phyloP scores from a whole-genome alignment of 352 stramenopile species.

The Phytophthora cryptogea region DNA sequence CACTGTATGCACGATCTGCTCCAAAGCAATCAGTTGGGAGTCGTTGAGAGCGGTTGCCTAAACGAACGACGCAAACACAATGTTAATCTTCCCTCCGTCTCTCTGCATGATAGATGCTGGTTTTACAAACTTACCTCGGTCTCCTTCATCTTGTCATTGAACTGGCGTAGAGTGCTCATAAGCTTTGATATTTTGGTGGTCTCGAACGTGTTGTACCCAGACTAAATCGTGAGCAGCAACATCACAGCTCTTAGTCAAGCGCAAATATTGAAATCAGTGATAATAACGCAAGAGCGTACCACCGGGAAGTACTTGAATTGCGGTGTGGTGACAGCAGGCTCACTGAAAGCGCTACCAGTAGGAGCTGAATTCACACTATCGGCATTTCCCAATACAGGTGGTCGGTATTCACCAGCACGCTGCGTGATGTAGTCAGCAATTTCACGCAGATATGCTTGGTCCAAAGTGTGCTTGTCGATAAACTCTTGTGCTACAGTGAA shows the following conservation, averaged over 20 bases:
- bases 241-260: conserved; percentile 15
- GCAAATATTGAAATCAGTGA: background rate
- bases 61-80: conserved; percentile 1
- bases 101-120: background rate
- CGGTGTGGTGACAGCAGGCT: conserved; percentile 7
- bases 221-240: conserved; percentile 37
- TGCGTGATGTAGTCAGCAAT: conserved; percentile 98
- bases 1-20: conserved; percentile 64
- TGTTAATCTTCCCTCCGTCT: background rate
- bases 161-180: conserved; percentile 89
- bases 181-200: conserved; percentile 92
- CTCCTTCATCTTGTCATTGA: conserved; percentile 79
- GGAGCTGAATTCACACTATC: conserved; percentile 31
- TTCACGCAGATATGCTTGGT: conserved; percentile 91
- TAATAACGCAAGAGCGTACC: conserved; percentile 29
- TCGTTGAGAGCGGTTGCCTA: conserved; percentile 35
- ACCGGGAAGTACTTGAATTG: conserved; percentile 76
- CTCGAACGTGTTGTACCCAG: conserved; percentile 93
- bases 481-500: conserved; percentile 96
- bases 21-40: conserved; percentile 60
- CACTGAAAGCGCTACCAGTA: conserved; percentile 10
- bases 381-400: conserved; percentile 65
- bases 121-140: conserved; percentile 38
- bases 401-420: conserved; percentile 76
- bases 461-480: conserved; percentile 96